These are phyloP conservation scores for Claviceps sorghi DNA, from an alignment of 2,329 filamentous ascomycete species.

Conservation along the genomic window DNA sequence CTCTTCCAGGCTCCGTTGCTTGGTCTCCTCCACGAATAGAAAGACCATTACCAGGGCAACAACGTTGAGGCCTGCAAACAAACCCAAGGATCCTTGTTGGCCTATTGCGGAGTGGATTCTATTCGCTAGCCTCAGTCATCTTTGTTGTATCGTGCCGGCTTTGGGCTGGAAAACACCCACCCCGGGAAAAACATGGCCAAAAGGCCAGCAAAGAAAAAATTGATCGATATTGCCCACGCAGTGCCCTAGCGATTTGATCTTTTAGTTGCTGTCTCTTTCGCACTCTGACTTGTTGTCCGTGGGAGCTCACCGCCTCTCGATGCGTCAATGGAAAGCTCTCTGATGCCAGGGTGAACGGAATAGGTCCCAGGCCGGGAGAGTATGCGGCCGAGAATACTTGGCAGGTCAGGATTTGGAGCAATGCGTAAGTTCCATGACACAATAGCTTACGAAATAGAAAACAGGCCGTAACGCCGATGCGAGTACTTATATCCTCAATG, in stretches of 20 bases:
- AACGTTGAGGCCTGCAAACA: constrained; percentile 33
- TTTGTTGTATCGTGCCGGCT: background rate
- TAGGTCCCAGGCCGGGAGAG: constrained; percentile 28
- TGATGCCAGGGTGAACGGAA: constrained; percentile 34
- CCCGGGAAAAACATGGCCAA: constrained; percentile 28
- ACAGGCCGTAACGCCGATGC: constrained; percentile 19
- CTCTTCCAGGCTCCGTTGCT: constrained; percentile 24
- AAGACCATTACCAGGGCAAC: constrained; percentile 31
- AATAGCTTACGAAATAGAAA: constrained; percentile 20
- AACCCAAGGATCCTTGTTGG: constrained; percentile 24
- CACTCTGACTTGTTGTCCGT: background rate
- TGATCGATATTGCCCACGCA: constrained; percentile 32
- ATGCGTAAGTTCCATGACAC: background rate
- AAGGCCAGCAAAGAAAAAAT: constrained; percentile 31
- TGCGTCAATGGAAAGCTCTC: constrained; percentile 36
- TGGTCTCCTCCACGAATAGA: constrained; percentile 29
- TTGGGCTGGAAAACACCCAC: constrained; percentile 3
- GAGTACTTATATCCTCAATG: constrained; percentile 9
- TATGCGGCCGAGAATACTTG: constrained; percentile 27
- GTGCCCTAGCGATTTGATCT: constrained; percentile 20
- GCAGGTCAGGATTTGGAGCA: background rate
- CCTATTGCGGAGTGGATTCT: constrained; percentile 12
- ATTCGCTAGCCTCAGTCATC: background rate
- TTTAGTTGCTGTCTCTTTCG: background rate
- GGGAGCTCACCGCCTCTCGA: constrained; percentile 25